Evolutionary conservation across 202 grass and related monocot species (phyloP).

Genomic region (Setaria viridis): DNA sequence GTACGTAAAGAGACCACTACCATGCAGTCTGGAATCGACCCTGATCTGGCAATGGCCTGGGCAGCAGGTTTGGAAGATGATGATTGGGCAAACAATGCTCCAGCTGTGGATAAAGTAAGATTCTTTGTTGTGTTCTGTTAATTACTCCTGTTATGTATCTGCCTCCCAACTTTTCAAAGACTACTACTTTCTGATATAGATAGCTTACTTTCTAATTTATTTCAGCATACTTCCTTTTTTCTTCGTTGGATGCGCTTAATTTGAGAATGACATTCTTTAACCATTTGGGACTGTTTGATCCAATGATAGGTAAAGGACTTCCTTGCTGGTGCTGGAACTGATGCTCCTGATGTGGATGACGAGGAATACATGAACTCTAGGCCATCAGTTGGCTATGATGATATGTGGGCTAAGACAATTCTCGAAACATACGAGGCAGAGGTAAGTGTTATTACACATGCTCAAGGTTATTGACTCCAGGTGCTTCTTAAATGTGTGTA

Average conservation of each 20-base stretch:
- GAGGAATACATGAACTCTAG: conserved; percentile 95
- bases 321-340: conserved; percentile 97
- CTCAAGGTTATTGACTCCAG: conserved; percentile 28
- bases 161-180: conserved; percentile 27
- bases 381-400: conserved; percentile 94
- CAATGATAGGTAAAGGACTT: conserved; percentile 93
- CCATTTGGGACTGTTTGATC: conserved; percentile 30
- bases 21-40: conserved; percentile 84
- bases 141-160: conserved; percentile 12
- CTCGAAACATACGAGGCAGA: conserved; percentile 93
- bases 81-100: conserved; percentile 83
- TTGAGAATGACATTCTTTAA: neutral
- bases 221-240: conserved; percentile 33
- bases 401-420: conserved; percentile 99
- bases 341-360: conserved; percentile 99
- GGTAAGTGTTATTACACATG: conserved; percentile 51
- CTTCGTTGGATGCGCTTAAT: conserved; percentile 27
- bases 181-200: conserved; percentile 8
- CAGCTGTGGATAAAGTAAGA: conserved; percentile 90
- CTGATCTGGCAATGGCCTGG: conserved; percentile 99
- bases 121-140: conserved; percentile 37
- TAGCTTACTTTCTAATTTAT: conserved; percentile 28
- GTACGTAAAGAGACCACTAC: conserved; percentile 57
- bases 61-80: conserved; percentile 96
- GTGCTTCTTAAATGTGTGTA: conserved; percentile 33